Evolutionary conservation across 2,329 filamentous ascomycete genomes (phyloP), one percentile per base, ranked within the genome.

Genomic region (Clarireedia paspali): DNA sequence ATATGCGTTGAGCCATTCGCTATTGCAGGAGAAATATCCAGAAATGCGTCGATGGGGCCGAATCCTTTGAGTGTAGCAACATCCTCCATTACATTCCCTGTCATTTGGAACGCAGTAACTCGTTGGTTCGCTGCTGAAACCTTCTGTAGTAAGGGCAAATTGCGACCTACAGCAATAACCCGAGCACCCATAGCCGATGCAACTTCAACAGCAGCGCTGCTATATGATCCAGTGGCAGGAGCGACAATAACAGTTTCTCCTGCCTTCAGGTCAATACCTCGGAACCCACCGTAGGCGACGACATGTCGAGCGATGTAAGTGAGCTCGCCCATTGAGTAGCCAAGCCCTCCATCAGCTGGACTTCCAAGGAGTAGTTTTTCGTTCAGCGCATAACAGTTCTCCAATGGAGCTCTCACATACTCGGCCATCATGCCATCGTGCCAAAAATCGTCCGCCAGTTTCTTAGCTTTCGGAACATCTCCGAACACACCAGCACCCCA

Each of bases 121-220:
- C 68, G 62, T 6, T 63, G 63, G 30, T 58, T 59, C 1, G 49
- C 54, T 2, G 61, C 58, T 36, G 70, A 68, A 23, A 79, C 54
- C 38, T 63, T 63, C n/a, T 64, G 64, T 20, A 77, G 63, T 39
- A 59, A 59, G 38, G 65, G 61, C 55, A 67, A 58, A 59, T 76
- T 75, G 10, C 77, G 67, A 1, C 78, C 76, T 68, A 77, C 71
- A 3, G 78, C 78, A 50, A 82, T 65, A 2, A 79, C 76, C 26
- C 67, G 70, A 4, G 75, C 75, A 0, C 77, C 78, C 72, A 79
- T 74, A 0, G 76, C 71, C 2, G 75, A 56, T 0, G 76, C 76
- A 2, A 75, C 67, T 4, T 67, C 56, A 0, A 77, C 74, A 0
- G 70, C 76, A 2, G 71, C 73, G 10, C 74, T 69, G 2, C 76